Evolutionary conservation across 2,329 filamentous ascomycete genomes (phyloP), one percentile per base, ranked within the genome.

Genomic region (Penicillium sp.): DNA sequence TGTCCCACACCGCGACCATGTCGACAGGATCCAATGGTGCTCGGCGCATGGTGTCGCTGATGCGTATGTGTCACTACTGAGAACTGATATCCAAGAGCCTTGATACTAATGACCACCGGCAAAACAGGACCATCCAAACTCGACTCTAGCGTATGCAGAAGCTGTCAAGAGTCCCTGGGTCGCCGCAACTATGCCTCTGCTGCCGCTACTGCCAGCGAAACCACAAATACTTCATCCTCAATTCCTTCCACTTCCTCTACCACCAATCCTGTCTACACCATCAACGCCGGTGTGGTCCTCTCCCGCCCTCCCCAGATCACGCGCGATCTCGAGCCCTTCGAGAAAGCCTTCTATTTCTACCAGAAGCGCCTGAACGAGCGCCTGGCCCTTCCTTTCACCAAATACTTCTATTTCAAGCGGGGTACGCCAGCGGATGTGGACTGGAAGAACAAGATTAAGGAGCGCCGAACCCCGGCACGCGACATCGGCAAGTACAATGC

Each of bases 351-450:
- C 80, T 97, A 90, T 83, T 93, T 99, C 76, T 99, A 99, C 81
- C 95, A 99, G 81, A 94, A 94, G 71, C 92, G 95, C 14, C 85
- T 99, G 62, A 97, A 98, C 78, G 95, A 99, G 83, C 91, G 95
- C 46, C 84, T 97, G 55, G 88, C 89, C 22, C 85, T 95, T 4
- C 91, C 93, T 1, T 99, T 98, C 78, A 90, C 90, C 59, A 87
- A 91, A 68, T 91, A 91, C 75, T 95, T 98, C 80, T 99, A 96
- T 84, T 96, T 93, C 85, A 96, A 96, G 82, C 88, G 88, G 69
- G 91, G 92, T 73, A 96, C 93, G 11, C 89, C 93, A 1, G 84
- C 87, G 8, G 91, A 93, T 67, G 82, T 92, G 54, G 93, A 97
- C 80, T 98, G 93, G 92, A 91, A 93, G 76, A 85, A 92, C 74